Base-by-base conservation (phyloP, 208 protist species). In the Leishmania gerbilli region DNA sequence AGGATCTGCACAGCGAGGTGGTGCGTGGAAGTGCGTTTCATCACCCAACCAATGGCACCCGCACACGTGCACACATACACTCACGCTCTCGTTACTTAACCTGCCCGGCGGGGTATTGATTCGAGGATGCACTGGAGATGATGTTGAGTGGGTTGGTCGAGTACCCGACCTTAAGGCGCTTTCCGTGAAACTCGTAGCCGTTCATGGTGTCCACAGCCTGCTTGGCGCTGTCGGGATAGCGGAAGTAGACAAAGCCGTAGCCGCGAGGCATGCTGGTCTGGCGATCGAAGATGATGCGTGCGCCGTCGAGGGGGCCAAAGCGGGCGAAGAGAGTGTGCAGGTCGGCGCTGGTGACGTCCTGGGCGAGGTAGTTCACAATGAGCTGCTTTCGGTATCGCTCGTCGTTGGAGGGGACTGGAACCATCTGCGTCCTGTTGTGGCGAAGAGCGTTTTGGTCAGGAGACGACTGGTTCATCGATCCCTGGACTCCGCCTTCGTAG, bases 161-260 rank as follows among this genome's bases (percentile, higher is more conserved):
- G 78, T 95, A 96, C 5, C 90, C 83, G 2, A 96, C 91, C 80
- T 93, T 94, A 19, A 96, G 84, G 19, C 89, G 81, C 82, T 96
- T 96, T 11, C 91, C 90, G 79, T 93, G 89, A 60, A 91, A 91
- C 83, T 93, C 88, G 76, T 88, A 91, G 4, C 92, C 91, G 78
- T 92, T 93, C 90, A 96, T 91, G 42, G 60, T 82, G 47, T 90
- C 88, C 11, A 95, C 81, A 3, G 92, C 91, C 65, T 88, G 85
- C 71, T 87, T 88, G 7, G 92, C 91, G 75, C 87, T 87, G 40
- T 94, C 87, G 4, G 85, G 86, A 65, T 93, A 74, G 49, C 80
- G 85, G 82, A 93, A 96, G 78, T 95, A 96, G 17, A 96, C 92
- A 80, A 96, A 96, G 6, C 92, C 92, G 77, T 92, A 96, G 15